Percentiles rank a stretch among this genome's conserved stretches.
Conservation (phyloP, 176 grass and related monocot species). For the Elymus sibiricus region DNA sequence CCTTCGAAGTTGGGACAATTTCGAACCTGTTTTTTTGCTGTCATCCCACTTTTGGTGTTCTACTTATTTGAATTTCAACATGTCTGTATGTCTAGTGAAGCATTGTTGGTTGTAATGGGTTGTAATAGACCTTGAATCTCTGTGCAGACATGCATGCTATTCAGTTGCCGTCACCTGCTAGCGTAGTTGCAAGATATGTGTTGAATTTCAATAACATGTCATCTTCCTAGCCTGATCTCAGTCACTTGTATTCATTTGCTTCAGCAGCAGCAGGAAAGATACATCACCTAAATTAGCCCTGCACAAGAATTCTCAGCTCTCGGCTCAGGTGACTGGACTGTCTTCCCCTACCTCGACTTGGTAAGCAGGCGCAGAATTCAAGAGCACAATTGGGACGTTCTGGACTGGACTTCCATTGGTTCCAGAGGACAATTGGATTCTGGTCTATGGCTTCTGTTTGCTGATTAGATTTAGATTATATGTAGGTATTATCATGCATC, state of each 20-base stretch:
- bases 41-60: background rate
- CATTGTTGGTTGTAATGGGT: background rate
- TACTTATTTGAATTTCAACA: background rate
- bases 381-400: background rate
- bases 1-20: background rate
- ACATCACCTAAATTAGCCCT: slow-evolving; percentile 55
- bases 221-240: slow-evolving; percentile 6
- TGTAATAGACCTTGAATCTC: slow-evolving; percentile 15
- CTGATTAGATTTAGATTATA: background rate
- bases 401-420: background rate
- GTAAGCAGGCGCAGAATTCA: background rate
- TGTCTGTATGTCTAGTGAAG: background rate
- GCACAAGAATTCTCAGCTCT: slow-evolving; percentile 1
- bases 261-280: slow-evolving; percentile 91
- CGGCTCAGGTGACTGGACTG: background rate
- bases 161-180: slow-evolving; percentile 85
- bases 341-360: too few relatives aligned
- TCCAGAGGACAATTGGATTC: slow-evolving; percentile 14
- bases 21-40: background rate
- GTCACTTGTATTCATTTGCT: slow-evolving; percentile 39
- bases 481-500: slow-evolving; percentile 1
- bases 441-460: slow-evolving; percentile 17
- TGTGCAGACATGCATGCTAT: slow-evolving; percentile 82
- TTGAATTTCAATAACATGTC: background rate
- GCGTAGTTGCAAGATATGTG: slow-evolving; percentile 68